phyloP scores from a whole-genome alignment of 352 stramenopile species.

The Achlya hypogyna region DNA sequence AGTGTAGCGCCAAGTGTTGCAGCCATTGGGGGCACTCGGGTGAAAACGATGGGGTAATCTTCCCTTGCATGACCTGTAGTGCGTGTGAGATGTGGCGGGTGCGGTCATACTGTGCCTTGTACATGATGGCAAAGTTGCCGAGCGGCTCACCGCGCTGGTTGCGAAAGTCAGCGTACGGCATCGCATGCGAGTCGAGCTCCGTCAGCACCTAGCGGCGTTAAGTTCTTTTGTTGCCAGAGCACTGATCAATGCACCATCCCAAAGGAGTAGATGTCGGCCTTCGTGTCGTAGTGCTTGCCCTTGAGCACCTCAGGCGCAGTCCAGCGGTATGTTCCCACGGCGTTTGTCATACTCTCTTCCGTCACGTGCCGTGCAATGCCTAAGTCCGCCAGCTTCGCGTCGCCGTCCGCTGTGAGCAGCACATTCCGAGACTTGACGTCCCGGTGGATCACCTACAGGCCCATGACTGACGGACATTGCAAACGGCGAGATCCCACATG shows the following conservation, averaged over 20 bases:
- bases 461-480: too few relatives aligned
- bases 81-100: neutral
- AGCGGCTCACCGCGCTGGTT: slow-evolving; percentile 5
- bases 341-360: slow-evolving; percentile 17
- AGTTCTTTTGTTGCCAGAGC: neutral
- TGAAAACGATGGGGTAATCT: slow-evolving; percentile 9
- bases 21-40: slow-evolving; percentile 4
- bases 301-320: slow-evolving; percentile 19
- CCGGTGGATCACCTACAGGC: slow-evolving; percentile 22
- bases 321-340: slow-evolving; percentile 15
- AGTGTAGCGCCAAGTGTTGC: neutral
- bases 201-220: neutral
- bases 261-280: slow-evolving; percentile 20
- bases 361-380: slow-evolving; percentile 13
- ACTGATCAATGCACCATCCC: slow-evolving; percentile 4
- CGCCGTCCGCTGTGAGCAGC: neutral
- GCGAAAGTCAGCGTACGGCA: slow-evolving; percentile 9
- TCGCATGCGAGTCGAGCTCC: slow-evolving; percentile 12
- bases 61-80: slow-evolving; percentile 11
- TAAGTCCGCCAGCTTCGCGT: slow-evolving; percentile 17
- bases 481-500: too few relatives aligned
- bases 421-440: slow-evolving; percentile 17
- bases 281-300: slow-evolving; percentile 15
- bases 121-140: slow-evolving; percentile 21
- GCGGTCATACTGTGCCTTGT: neutral